These are phyloP conservation scores for Acacia melanoxylon DNA, from an alignment of 306 rosid genomes.

Conservation along the genomic window DNA sequence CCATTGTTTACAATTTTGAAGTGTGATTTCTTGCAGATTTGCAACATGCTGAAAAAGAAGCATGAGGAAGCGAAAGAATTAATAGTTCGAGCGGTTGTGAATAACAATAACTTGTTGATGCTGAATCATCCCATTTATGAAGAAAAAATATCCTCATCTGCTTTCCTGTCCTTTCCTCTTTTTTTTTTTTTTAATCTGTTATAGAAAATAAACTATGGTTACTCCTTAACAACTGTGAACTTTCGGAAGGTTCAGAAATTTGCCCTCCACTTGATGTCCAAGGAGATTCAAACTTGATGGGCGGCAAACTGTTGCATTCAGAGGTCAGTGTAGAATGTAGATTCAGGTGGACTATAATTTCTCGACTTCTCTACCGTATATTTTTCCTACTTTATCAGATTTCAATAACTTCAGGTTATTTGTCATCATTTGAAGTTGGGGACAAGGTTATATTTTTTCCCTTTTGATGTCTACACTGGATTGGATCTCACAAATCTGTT, in stretches of 20 bases:
- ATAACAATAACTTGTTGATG: slow-evolving; percentile 77
- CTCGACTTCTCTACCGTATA: neutral
- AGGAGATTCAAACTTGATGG: slow-evolving; percentile 52
- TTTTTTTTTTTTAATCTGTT: neutral
- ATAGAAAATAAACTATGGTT: slow-evolving; percentile 5
- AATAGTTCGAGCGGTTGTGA: slow-evolving; percentile 76
- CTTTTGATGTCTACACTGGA: slow-evolving; percentile 23
- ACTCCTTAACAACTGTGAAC: slow-evolving; percentile 58
- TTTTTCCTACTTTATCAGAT: slow-evolving; percentile 10
- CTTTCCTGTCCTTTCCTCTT: slow-evolving; percentile 17
- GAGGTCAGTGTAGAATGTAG: slow-evolving; percentile 33
- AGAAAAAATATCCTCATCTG: slow-evolving; percentile 75
- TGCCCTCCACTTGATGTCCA: slow-evolving; percentile 59
- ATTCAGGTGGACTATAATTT: neutral
- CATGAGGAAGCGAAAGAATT: slow-evolving; percentile 83
- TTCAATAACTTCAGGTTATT: slow-evolving; percentile 12
- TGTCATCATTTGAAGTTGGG: slow-evolving; percentile 27
- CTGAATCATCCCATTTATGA: slow-evolving; percentile 87
- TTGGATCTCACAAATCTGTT: slow-evolving; percentile 7
- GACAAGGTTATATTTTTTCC: slow-evolving; percentile 20
- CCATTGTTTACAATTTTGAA: neutral
- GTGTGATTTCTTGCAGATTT: slow-evolving; percentile 57
- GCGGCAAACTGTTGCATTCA: slow-evolving; percentile 22
- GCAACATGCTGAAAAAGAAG: slow-evolving; percentile 83
- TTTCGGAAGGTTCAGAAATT: slow-evolving; percentile 73